Conservation (phyloP, 805 yeast genomes). For the Yarrowia hollandica region DNA sequence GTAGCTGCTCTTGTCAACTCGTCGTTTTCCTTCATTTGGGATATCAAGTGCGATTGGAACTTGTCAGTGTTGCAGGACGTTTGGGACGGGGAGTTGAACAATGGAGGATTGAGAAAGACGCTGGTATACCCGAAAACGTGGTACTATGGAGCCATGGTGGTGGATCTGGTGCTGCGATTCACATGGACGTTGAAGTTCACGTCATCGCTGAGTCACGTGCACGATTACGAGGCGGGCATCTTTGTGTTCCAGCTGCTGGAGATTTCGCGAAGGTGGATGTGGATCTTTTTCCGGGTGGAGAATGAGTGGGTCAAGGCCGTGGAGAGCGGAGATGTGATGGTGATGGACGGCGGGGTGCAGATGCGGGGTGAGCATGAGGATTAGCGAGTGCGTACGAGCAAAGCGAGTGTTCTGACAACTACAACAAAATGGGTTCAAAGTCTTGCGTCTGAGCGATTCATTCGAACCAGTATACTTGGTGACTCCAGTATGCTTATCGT, state of each 20-base stretch:
- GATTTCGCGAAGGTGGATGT: constrained; percentile 77
- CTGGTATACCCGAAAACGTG: constrained; percentile 39
- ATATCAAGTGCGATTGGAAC: constrained; percentile 85
- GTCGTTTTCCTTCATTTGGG: constrained; percentile 83
- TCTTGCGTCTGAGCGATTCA: no score
- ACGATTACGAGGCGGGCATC: constrained; percentile 54
- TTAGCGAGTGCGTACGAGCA: background rate
- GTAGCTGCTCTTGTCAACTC: constrained; percentile 62
- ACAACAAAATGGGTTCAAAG: background rate
- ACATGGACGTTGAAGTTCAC: constrained; percentile 69
- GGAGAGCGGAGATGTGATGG: background rate
- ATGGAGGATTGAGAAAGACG: constrained; percentile 37
- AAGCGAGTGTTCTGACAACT: background rate
- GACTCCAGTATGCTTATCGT: no score
- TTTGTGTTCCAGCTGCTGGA: constrained; percentile 73
- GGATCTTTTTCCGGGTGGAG: constrained; percentile 86
- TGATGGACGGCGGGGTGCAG: constrained; percentile 5
- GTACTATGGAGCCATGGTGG: constrained; percentile 57
- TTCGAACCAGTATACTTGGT: no score
- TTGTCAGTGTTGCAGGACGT: constrained; percentile 51
- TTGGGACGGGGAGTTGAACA: constrained; percentile 28
- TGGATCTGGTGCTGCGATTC: constrained; percentile 69
- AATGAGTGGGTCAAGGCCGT: constrained; percentile 54
- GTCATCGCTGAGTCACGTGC: constrained; percentile 40
- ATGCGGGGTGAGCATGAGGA: constrained; percentile 22